Conservation (phyloP, 495 filamentous ascomycete genomes). For the Neurospora pannonica region DNA sequence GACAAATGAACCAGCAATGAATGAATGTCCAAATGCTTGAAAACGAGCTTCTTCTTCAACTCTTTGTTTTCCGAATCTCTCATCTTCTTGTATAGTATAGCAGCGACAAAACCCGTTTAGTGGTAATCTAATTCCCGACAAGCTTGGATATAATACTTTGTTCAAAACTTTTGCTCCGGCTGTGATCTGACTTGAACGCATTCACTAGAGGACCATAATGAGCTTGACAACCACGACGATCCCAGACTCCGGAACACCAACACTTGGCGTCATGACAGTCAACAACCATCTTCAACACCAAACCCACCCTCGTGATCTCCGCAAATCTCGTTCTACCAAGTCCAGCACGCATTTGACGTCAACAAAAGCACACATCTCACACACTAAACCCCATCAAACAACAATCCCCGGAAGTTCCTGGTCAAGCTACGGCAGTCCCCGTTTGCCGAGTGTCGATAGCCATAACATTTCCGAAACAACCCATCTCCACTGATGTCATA, state of each 20-base stretch:
- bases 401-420: background rate
- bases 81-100: background rate
- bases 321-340: background rate
- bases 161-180: too few relatives aligned
- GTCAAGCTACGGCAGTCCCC: background rate
- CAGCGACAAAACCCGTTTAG: background rate
- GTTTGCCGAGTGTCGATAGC: background rate
- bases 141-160: background rate
- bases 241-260: too few relatives aligned
- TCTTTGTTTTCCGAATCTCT: background rate
- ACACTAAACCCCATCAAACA: background rate
- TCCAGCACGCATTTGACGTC: background rate
- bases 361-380: background rate
- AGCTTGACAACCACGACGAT: too few relatives aligned
- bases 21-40: background rate
- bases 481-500: background rate
- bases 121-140: background rate
- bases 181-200: background rate
- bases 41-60: background rate
- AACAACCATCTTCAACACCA: background rate
- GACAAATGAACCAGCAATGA: background rate
- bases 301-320: background rate
- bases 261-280: too few relatives aligned
- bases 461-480: background rate
- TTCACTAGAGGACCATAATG: too few relatives aligned